Conservation (phyloP, 192 early-diverging fungal species). For the Coemansia sp. region DNA sequence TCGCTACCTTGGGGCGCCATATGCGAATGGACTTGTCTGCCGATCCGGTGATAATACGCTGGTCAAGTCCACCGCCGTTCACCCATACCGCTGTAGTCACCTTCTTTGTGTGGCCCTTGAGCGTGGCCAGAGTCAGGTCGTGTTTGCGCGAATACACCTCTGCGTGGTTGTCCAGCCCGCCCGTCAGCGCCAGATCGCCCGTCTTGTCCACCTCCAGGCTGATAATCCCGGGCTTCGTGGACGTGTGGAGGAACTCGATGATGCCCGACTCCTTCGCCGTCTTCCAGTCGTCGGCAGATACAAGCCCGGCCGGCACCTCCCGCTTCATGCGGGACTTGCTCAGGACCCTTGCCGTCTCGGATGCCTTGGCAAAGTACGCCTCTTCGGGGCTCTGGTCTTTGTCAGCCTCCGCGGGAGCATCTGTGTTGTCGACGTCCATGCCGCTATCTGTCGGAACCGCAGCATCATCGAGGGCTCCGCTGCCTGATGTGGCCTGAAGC, state of each 20-base stretch:
- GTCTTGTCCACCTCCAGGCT: slow-evolving; percentile 53
- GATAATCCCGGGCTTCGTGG: slow-evolving; percentile 65
- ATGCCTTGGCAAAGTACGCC: slow-evolving; percentile 21
- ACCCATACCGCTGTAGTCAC: slow-evolving; percentile 59
- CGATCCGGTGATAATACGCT: slow-evolving; percentile 64
- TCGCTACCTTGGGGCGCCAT: slow-evolving; percentile 54
- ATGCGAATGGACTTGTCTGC: slow-evolving; percentile 79
- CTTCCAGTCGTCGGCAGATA: slow-evolving; percentile 61
- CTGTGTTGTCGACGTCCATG: slow-evolving; percentile 29
- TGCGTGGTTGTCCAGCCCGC: slow-evolving; percentile 73
- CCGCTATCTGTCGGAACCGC: background rate
- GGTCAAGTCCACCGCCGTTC: slow-evolving; percentile 41
- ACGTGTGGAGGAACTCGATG: slow-evolving; percentile 62
- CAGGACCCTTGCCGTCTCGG: slow-evolving; percentile 51
- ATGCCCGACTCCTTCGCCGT: slow-evolving; percentile 48
- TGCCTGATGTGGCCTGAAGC: slow-evolving; percentile 12
- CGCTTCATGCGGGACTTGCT: slow-evolving; percentile 71
- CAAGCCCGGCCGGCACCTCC: slow-evolving; percentile 69
- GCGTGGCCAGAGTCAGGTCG: slow-evolving; percentile 57
- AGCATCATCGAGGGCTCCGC: background rate
- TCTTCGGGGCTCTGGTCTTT: slow-evolving; percentile 11
- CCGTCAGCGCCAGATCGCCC: slow-evolving; percentile 66
- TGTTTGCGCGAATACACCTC: slow-evolving; percentile 61
- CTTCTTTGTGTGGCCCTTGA: slow-evolving; percentile 83
- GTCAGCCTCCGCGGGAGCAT: background rate